A percentile compares a stretch with the other conserved stretches of the same genome.
Evolutionary conservation across 2,329 filamentous ascomycete genomes (phyloP).

Genomic region (Ceratocystis variospora): DNA sequence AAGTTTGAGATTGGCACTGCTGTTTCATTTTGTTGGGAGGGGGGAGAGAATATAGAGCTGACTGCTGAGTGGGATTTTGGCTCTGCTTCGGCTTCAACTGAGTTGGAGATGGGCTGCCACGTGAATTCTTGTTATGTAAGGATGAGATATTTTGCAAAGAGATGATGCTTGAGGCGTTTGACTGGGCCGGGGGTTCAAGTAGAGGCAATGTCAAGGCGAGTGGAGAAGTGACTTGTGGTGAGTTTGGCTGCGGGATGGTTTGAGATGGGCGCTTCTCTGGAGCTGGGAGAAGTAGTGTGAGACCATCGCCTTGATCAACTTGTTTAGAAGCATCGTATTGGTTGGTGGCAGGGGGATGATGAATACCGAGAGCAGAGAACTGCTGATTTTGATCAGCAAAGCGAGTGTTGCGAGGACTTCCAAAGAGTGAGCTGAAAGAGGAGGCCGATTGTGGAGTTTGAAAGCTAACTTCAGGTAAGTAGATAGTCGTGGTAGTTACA

Average conservation of each 20-base stretch:
- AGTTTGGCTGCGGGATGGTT: neutral
- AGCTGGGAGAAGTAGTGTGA: neutral
- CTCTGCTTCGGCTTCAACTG: neutral
- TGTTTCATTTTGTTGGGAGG: neutral
- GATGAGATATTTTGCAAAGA: neutral
- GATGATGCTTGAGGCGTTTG: neutral
- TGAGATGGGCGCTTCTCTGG: neutral
- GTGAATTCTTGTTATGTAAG: neutral
- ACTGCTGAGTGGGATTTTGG: neutral
- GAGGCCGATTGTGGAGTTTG: constrained; percentile 6
- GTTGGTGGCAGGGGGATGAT: neutral
- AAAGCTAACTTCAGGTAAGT: constrained; percentile 7
- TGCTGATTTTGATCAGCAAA: neutral
- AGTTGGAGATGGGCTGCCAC: neutral
- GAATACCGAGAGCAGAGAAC: neutral
- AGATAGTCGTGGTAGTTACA: neutral
- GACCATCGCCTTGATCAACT: neutral
- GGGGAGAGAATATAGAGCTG: neutral
- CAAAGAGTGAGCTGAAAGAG: neutral
- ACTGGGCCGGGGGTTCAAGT: neutral
- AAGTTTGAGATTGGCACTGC: neutral
- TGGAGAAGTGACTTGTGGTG: neutral
- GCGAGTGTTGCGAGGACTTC: neutral
- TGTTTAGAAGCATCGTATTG: neutral
- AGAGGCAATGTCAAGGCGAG: neutral